A percentile compares a stretch with the other conserved stretches of the same genome.
phyloP scores from a whole-genome alignment of 768 basidiomycete species.

The Cystofilobasidium capitatum region DNA sequence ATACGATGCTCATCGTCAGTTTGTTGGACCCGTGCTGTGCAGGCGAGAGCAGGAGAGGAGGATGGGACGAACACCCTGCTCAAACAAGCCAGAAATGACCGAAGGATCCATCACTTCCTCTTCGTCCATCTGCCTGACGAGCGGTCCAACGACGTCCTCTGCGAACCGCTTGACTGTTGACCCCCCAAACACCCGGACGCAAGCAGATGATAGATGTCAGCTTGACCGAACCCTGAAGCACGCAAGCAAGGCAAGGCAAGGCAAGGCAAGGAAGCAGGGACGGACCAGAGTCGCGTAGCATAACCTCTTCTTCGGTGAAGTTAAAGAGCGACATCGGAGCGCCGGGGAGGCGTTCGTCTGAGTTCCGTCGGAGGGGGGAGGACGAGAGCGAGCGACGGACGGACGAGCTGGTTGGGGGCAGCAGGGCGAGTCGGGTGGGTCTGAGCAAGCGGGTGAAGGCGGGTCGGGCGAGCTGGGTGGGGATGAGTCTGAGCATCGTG shows the following conservation, averaged over 20 bases:
- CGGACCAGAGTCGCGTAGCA: conserved; percentile 83
- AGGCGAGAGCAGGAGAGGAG: background rate
- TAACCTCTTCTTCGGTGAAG: conserved; percentile 88
- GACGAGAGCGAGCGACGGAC: too few species aligned
- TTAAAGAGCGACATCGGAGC: conserved; percentile 46
- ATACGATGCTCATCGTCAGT: background rate
- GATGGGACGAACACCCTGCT: conserved; percentile 66
- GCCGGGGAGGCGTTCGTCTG: background rate
- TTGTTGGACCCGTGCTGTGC: too few species aligned
- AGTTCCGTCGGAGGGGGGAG: too few species aligned
- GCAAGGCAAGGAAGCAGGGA: background rate
- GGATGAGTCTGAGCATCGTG: too few species aligned
- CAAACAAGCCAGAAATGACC: conserved; percentile 78
- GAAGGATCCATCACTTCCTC: conserved; percentile 84
- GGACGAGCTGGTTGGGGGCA: too few species aligned
- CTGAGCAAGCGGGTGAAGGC: too few species aligned
- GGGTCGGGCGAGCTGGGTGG: too few species aligned
- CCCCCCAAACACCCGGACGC: background rate
- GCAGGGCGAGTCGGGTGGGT: too few species aligned
- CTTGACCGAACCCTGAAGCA: background rate
- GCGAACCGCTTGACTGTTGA: conserved; percentile 72
- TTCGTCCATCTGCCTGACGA: conserved; percentile 96
- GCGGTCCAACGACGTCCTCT: conserved; percentile 75
- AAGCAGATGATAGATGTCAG: background rate
- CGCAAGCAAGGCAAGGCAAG: background rate